Evolutionary conservation across 805 yeast genomes (phyloP), one percentile per base, ranked within the genome.

Genomic region (Candida tallmaniae): DNA sequence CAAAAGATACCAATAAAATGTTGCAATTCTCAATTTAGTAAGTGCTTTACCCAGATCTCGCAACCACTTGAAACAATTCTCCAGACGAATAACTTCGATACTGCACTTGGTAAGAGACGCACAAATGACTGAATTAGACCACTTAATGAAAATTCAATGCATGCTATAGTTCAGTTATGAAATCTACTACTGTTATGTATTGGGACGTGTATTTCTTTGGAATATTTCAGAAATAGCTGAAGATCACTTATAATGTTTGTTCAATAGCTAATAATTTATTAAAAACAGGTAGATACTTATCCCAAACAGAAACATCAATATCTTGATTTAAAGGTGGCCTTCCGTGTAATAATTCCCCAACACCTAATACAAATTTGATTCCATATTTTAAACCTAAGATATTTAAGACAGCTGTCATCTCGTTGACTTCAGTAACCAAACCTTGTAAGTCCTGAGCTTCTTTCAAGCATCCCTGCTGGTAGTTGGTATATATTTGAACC

Each of bases 331-430:
- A 54, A 18, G 78, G 78, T 23, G 71, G 63, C 50, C 78, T 63
- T n/a, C 76, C 74, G 4, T 62, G 45, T 31, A 59, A 52, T 23
- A 60, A 56, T 37, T 65, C 69, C 23, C 76, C 77, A 36, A 67
- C 37, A 33, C 45, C 76, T 56, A 42, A 58, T 42, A 39, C 52
- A 44, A 44, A 41, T 19, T 37, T 27, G 34, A 70, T 60, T 16
- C 63, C 63, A 44, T 63, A 66, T 51, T 74, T 74, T 41, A 71
- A 57, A 17, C 77, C 76, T 32, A 70, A 55, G 20, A 73, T 67
- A 25, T 73, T 73, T 31, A 58, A 53, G 23, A 52, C 54, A 19
- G 60, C 71, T 27, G 71, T 63, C 40, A 70, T 52, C 34, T 62
- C 70, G 42, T 74, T 78, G 19, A 65, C 76, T 39, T 67, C 58